A percentile compares a stretch with the other conserved stretches of the same genome.
Conservation (phyloP, 306 rosid genomes). For the Prunus persica region Prunus_persica_NCBIv2 NC_034015.1:12447501-12448000, state of each 20-base stretch:
- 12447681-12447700: slow-evolving; percentile 20
- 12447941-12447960: slow-evolving; percentile 52
- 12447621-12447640: slow-evolving; percentile 17
- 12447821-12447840: slow-evolving; percentile 37
- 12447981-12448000: slow-evolving; percentile 46
- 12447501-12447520: slow-evolving; percentile 48
- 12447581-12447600: slow-evolving; percentile 28
- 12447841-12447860: slow-evolving; percentile 46
- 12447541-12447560: slow-evolving; percentile 30
- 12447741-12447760: slow-evolving; percentile 29
- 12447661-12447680: slow-evolving; percentile 9
- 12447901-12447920: slow-evolving; percentile 47
- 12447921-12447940: slow-evolving; percentile 48
- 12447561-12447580: not conserved
- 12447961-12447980: slow-evolving; percentile 40
- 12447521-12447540: slow-evolving; percentile 41
- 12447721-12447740: slow-evolving; percentile 17
- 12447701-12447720: slow-evolving; percentile 29
- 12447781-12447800: slow-evolving; percentile 23
- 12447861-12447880: slow-evolving; percentile 27
- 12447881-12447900: slow-evolving; percentile 50
- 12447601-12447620: slow-evolving; percentile 22
- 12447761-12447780: slow-evolving; percentile 21
- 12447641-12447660: not conserved
- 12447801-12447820: slow-evolving; percentile 35